Base-by-base conservation (phyloP, 768 basidiomycete species). In the Mycena albidolilacea region DNA sequence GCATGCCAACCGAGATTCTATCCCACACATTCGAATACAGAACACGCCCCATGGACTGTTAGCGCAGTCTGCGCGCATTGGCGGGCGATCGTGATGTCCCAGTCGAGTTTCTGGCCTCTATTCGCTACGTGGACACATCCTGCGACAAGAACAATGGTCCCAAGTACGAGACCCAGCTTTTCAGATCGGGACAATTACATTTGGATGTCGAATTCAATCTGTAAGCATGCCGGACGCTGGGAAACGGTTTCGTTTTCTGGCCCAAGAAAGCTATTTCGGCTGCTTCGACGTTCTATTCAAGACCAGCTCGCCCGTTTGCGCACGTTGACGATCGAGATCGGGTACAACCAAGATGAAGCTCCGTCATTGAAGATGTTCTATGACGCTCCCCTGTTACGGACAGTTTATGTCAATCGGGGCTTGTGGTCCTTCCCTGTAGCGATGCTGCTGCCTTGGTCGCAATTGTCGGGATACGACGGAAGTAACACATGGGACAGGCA, bases 1-100 rank as follows among this genome's bases (percentile, higher is more conserved):
- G 58, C 35, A 39, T 65, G 37, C 64, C 70, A 43, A 50, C 70
- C 17, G 63, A 70, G 43, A 52, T 70, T 15, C 52, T 69, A 4
- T 65, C 70, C 30, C 63, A 39, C 70, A 65, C 65, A 30, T 71
- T 71, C 63, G 37, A 19, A 10, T 52, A n/a, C 58, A 7, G 43
- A 46, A 19, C n/a, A 43, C n/a, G 69, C 30, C 2, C 63, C 70
- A 9, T 71, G 70, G 70, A 41, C 46, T 39, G 9, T 60, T 1
- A 44, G 63, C 54, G 44, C 55, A 11, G 70, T 71, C 8, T 71
- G 70, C 39, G 17, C 10, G 12, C 70, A 63, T 5, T 71, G 70
- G 70, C 54, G 70, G n/a, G 21, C 23, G 9, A 62, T 60, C 48
- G 41, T n/a, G 4, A 1, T 62, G 19, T 59, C 55, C 3, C 58